Evolutionary conservation across 2,329 filamentous ascomycete species (phyloP).

Genomic region (Hortaea werneckii): DNA sequence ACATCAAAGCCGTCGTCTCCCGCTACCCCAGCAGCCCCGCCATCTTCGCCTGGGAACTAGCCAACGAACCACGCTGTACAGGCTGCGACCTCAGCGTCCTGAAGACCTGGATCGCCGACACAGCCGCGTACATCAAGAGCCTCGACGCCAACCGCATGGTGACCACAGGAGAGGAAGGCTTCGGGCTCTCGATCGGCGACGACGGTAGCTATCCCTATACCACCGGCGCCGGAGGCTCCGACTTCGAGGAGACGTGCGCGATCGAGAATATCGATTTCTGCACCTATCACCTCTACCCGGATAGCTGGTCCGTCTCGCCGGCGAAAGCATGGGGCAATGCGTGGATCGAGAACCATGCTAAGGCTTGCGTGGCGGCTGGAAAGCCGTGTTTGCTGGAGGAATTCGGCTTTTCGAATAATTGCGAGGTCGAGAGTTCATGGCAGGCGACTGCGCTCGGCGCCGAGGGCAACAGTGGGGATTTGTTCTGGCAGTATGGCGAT

Average conservation of each 20-base stretch:
- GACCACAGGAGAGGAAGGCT: constrained; percentile 43
- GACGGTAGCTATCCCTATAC: constrained; percentile 26
- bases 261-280: constrained; percentile 13
- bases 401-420: constrained; percentile 10
- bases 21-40: constrained; percentile 50
- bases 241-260: constrained; percentile 12
- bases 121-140: constrained; percentile 45
- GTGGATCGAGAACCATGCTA: constrained; percentile 15
- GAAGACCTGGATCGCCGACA: constrained; percentile 43
- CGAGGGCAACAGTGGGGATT: constrained; percentile 9
- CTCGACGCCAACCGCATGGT: constrained; percentile 45
- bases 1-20: constrained; percentile 49
- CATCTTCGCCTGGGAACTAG: constrained; percentile 59
- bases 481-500: constrained; percentile 20
- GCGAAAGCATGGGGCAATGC: constrained; percentile 10
- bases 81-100: constrained; percentile 31
- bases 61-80: constrained; percentile 54
- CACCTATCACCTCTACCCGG: constrained; percentile 15
- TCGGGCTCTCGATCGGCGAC: constrained; percentile 16
- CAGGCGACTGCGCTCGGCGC: constrained; percentile 10
- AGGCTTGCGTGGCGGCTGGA: constrained; percentile 8
- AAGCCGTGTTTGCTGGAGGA: constrained; percentile 18
- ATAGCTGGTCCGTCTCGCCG: constrained; percentile 6
- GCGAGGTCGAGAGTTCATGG: constrained; percentile 10
- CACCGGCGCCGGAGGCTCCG: constrained; percentile 8